Base-by-base conservation (phyloP, 2,329 filamentous ascomycete species). In the Aspergillus piperis region DNA sequence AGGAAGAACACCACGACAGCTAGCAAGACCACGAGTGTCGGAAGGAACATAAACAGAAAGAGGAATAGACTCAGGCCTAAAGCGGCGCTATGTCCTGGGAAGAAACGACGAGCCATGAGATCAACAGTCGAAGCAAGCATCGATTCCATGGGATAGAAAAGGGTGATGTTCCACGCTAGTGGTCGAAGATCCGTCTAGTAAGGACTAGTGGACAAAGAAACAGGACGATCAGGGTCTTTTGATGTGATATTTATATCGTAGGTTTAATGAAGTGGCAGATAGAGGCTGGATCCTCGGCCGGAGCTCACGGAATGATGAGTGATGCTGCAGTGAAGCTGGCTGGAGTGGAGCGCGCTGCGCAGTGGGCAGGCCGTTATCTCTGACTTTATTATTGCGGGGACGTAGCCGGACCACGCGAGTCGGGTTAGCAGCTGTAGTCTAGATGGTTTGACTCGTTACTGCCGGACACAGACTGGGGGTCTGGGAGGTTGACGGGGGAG, bases 21-120 rank as follows among this genome's bases (percentile, higher is more conserved):
- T 17, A 73, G 51, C 2, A 75, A 61, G 8, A 74, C 63, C 6
- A 75, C 57, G 25, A 75, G 63, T 1, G 73, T 75, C 5, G 73
- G 73, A 5, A 75, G 55, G n/a, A 75, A 71, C 68, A 73, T 72
- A 44, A 75, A 75, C 11, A 67, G 69, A 25, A 75, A 75, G 13
- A 75, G 66, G 19, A 75, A 62, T 1, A 73, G 11, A 27, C 72
- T 75, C 38, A 75, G 44, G 15, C 72, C 72, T 25, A 75, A 62
- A 36, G 70, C 69, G 42, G 68, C 36, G 50, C 66, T 66, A 30
- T 72, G 71, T 19, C 66, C 67, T 41, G 61, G 68, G 38, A 72
- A 63, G 21, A 73, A 58, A 15, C 66, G 69, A 36, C 70, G 69
- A 21, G 65, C 67, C 70, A 75, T 72, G 50, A 67, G 58, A 27